Conservation (phyloP, 345 rosid species). For the Cardiospermum halicacabum region DNA sequence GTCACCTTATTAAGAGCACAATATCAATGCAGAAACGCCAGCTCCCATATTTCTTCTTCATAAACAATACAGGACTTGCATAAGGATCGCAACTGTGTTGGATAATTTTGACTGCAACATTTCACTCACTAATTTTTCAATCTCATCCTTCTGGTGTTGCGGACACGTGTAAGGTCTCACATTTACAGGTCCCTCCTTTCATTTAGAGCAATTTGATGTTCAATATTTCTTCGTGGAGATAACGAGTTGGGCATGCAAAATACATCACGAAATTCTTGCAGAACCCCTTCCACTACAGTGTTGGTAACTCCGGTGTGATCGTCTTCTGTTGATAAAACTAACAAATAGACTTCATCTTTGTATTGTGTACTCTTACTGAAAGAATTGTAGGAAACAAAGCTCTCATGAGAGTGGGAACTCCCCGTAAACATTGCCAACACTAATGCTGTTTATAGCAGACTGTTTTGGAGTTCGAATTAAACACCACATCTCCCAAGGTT, state of each 20-base stretch:
- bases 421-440: too few species aligned
- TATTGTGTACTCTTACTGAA: too few species aligned
- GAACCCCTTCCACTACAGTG: too few species aligned
- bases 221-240: neutral
- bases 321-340: too few species aligned
- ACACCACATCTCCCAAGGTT: too few species aligned
- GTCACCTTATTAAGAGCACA: neutral
- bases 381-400: too few species aligned
- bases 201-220: neutral
- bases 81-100: neutral
- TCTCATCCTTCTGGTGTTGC: neutral
- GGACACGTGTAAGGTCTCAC: neutral
- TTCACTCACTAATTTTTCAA: neutral
- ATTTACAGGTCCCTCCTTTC: neutral
- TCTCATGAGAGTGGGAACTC: too few species aligned
- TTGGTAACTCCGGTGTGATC: too few species aligned
- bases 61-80: neutral
- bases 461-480: too few species aligned
- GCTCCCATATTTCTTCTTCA: too few species aligned
- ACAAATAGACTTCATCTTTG: too few species aligned
- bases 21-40: constrained; percentile 4
- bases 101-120: neutral
- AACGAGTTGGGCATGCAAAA: neutral
- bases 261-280: neutral
- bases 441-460: too few species aligned